Evolutionary conservation across 805 yeast species (phyloP), one percentile per base, ranked within the genome.

Genomic region (Hanseniaspora opuntiae): DNA sequence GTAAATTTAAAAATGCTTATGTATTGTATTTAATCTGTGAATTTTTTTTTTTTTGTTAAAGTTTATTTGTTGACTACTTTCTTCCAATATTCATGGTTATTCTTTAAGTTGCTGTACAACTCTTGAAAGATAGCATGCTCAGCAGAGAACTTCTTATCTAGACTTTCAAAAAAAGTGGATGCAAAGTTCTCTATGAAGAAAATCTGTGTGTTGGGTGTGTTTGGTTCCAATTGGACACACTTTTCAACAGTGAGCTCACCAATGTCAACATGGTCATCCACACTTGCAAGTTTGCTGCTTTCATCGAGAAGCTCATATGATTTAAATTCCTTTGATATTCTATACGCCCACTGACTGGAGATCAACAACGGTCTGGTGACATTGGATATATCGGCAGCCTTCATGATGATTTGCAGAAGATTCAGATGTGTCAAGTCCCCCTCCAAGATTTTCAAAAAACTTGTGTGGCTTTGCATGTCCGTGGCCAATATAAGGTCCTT

Each of bases 351-450:
- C 68, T 83, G 81, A 1, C 86, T 77, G 22, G 90, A 82, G 2
- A 86, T 78, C 37, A 75, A 69, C 55, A 86, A 69, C 4, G 89
- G 87, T 56, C 97, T 72, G 10, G 95, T 79, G 22, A 89, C 96
- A 65, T 93, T 93, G 28, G 96, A 86, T 45, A 93, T 87, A 68
- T 93, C 98, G 3, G 97, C 97, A 66, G 95, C 87, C 70, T 93
- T 93, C 56, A 93, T 79, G 56, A 90, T 73, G 56, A 88, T 68
- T 25, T 86, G 83, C 58, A 39, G 58, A 62, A 45, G 57, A 54
- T 24, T 56, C 48, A 45, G 55, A 3, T 24, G 8, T 2, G 14
- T n/a, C 8, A 30, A 4, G 28, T 10, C 19, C 3, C 35, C 24
- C 22, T 28, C 19, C 10, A 44, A n/a, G 16, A 28, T 50, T 32